Percentiles rank a stretch among this genome's conserved stretches.
phyloP scores from a whole-genome alignment of 73 alveolate species.

The Symbiodinium pilosum region DNA sequence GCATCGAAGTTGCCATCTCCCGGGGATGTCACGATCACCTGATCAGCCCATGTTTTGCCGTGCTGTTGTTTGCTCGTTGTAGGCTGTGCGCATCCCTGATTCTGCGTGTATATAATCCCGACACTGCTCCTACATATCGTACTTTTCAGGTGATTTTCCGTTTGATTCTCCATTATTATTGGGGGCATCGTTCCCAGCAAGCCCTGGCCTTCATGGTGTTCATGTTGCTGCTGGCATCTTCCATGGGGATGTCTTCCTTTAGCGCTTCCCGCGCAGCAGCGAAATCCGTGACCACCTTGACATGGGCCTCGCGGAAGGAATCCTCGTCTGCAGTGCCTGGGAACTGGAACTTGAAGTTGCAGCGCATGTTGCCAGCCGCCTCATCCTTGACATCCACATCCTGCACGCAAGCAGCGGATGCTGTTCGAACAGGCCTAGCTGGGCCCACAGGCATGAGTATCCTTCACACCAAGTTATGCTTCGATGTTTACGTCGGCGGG shows the following conservation, averaged over 20 bases:
- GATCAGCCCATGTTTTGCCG: background rate
- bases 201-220: conserved; percentile 46
- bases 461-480: too few relatives aligned
- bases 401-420: conserved; percentile 8
- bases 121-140: too few relatives aligned
- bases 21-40: conserved; percentile 38
- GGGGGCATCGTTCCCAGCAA: too few relatives aligned
- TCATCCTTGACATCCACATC: conserved; percentile 48
- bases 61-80: too few relatives aligned
- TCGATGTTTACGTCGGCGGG: too few relatives aligned
- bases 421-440: too few relatives aligned
- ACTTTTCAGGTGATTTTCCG: too few relatives aligned
- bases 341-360: conserved; percentile 90
- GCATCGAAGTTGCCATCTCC: conserved; percentile 25
- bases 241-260: conserved; percentile 26
- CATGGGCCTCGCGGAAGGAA: conserved; percentile 52
- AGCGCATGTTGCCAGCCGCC: conserved; percentile 58
- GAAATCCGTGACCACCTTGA: conserved; percentile 36
- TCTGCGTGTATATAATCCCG: too few relatives aligned
- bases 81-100: too few relatives aligned
- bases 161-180: too few relatives aligned
- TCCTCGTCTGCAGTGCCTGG: conserved; percentile 74
- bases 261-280: background rate
- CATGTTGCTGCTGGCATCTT: conserved; percentile 31
- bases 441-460: too few relatives aligned